Base-by-base conservation (phyloP, 345 rosid species). In the Linum lewisii region DNA sequence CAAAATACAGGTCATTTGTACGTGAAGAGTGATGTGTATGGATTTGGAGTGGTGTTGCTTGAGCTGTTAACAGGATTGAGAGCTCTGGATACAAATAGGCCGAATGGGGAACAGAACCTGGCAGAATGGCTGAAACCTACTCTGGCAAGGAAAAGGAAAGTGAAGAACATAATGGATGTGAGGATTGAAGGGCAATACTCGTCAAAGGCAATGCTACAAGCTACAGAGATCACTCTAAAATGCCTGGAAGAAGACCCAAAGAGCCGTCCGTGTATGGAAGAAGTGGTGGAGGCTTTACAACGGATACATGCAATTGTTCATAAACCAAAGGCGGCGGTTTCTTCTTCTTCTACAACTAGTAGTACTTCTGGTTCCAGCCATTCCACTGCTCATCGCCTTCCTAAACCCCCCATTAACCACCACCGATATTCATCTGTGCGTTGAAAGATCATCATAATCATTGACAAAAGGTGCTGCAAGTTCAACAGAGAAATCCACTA, bases 21-120 rank as follows among this genome's bases (percentile, higher is more conserved):
- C 6, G 86, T 85, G 57, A 81, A 81, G 69, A 85, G 93, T 25
- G 93, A 85, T 64, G 89, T 85, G 25, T 85, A 79, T 14, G 82
- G 89, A 14, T 83, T 83, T 9, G 89, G 89, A 0, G 93, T 83
- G 21, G 83, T 85, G 66, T 71, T 85, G 60, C 78, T 85, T 1
- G 89, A 85, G 63, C 9, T 81, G 54, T 24, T 85, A 73, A 77
- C 85, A 1, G 89, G 93, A 54, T 50, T 66, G 62, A 69, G 86
- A 62, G 77, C 82, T 20, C 58, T 81, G 2, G 83, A 85, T 45
- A 32, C 20, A 0, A 68, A 16, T 22, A 77, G 89, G 3, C 80
- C 82, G 0, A 24, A 1, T 0, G 81, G 70, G 56, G 70, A 79
- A 69, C 85, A 74, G 42, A 81, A 57, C 63, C 63, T 85, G 74